Base-by-base conservation (phyloP, 768 basidiomycete genomes). In the Amanita polypyramis region DNA sequence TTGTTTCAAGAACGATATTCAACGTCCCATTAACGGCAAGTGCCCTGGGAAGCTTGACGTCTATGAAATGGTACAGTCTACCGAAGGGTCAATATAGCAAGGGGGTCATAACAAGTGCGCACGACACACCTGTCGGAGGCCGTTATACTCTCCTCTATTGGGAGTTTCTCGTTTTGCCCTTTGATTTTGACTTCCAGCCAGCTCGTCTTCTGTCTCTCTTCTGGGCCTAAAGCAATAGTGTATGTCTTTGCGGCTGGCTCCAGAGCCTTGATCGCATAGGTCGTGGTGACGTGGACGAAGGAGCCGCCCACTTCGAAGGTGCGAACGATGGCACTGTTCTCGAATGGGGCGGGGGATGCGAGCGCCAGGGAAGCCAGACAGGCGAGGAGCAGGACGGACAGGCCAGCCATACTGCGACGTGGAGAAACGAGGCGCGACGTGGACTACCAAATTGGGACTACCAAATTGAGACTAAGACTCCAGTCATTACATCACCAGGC, bases 261-360 rank as follows among this genome's bases (percentile, higher is more conserved):
- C 37, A 85, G 73, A 32, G 87, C 77, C 60, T 79, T 86, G 61
- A 91, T 77, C 15, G 85, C 80, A 65, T 85, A 96, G 41, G 90
- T 87, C 39, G 93, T 95, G 46, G 81, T 87, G 71, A 93, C 79
- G 69, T 85, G 82, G 48, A 91, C 85, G 19, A 90, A 74, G 15
- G 93, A 75, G 44, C 94, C 94, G 30, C 85, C 91, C 19, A 96
- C 85, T 57, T 96, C 94, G 51, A 92, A 72, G 4, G 86, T 82
- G 58, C 91, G 84, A 27, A 93, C 87, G 52, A 98, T 75, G 53
- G 85, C 88, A 17, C 85, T 89, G 56, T 92, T 92, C 75, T 90
- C 88, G 66, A 90, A 90, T 1, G 80, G 74, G 56, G 68, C 39
- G 63, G 27, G 65, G 60, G 20, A 69, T 59, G 21, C 38, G 17